phyloP scores from a whole-genome alignment of 2,329 filamentous ascomycete genomes.

The Alternaria hordeiaustralica region DNA sequence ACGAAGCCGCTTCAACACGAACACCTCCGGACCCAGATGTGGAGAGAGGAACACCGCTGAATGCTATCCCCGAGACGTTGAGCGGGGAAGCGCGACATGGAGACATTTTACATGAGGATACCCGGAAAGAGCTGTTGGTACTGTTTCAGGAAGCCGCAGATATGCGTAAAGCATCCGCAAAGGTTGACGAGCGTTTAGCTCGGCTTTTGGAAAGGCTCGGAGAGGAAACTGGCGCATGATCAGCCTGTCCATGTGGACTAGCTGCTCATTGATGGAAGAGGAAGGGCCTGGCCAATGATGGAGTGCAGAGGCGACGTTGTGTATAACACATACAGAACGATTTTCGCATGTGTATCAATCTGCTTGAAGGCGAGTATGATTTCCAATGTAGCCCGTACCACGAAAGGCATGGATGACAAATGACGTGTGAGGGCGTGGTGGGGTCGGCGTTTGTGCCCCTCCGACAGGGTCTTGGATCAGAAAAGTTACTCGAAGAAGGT shows the following conservation, averaged over 20 bases:
- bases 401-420: conserved; percentile 22
- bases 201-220: background rate
- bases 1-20: too few species aligned
- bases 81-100: too few species aligned
- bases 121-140: background rate
- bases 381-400: too few species aligned
- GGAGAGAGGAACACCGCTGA: too few species aligned
- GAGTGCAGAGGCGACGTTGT: too few species aligned
- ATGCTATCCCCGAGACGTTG: too few species aligned
- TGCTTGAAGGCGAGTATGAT: too few species aligned
- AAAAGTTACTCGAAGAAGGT: conserved; percentile 41
- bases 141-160: background rate
- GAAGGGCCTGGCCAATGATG: background rate
- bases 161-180: background rate
- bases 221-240: background rate
- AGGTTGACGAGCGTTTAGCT: background rate
- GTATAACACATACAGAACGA: too few species aligned
- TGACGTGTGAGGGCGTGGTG: conserved; percentile 34
- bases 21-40: background rate
- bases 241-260: too few species aligned
- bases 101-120: too few species aligned
- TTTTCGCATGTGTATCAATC: too few species aligned
- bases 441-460: conserved; percentile 29
- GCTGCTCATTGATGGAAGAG: too few species aligned
- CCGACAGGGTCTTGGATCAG: conserved; percentile 28